Conservation (phyloP, 116 monocot genomes). For the Zostera marina region DNA sequence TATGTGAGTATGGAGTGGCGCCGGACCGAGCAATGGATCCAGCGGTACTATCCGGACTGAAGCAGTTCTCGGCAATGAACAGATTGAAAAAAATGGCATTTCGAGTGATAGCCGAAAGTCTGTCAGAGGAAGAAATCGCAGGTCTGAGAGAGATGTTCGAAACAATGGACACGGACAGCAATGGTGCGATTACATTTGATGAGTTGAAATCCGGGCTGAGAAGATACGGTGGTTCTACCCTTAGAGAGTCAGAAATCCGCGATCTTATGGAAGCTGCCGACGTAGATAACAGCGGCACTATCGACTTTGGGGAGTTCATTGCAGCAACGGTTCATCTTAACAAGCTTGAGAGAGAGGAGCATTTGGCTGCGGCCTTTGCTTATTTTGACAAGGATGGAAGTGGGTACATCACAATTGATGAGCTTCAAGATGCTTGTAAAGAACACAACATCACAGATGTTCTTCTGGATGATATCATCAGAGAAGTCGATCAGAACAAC, state of each 20-base stretch:
- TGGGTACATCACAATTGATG: slow-evolving; percentile 46
- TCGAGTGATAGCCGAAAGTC: slow-evolving; percentile 30
- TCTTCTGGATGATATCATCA: slow-evolving; percentile 31
- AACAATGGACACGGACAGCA: slow-evolving; percentile 29
- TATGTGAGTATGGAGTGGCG: slow-evolving; percentile 89
- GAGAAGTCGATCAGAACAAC: slow-evolving; percentile 32
- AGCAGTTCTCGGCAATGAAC: slow-evolving; percentile 96
- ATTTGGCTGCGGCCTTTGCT: slow-evolving; percentile 34
- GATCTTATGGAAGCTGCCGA: slow-evolving; percentile 38
- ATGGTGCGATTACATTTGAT: slow-evolving; percentile 27
- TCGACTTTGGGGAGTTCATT: slow-evolving; percentile 41
- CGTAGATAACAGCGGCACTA: slow-evolving; percentile 42
- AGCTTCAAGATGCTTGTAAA: slow-evolving; percentile 32
- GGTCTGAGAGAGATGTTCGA: slow-evolving; percentile 28
- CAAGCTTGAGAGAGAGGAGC: slow-evolving; percentile 39
- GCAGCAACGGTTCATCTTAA: slow-evolving; percentile 40
- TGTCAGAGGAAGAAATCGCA: slow-evolving; percentile 32
- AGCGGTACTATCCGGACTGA: slow-evolving; percentile 78
- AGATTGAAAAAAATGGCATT: slow-evolving; percentile 90
- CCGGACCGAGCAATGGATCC: slow-evolving; percentile 66
- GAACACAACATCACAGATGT: slow-evolving; percentile 20
- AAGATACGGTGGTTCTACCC: slow-evolving; percentile 24
- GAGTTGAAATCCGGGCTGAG: slow-evolving; percentile 24
- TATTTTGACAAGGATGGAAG: slow-evolving; percentile 50
- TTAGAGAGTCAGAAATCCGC: slow-evolving; percentile 27